Evolutionary conservation across 768 basidiomycete genomes (phyloP).

Genomic region (Rhizopogon rudus): DNA sequence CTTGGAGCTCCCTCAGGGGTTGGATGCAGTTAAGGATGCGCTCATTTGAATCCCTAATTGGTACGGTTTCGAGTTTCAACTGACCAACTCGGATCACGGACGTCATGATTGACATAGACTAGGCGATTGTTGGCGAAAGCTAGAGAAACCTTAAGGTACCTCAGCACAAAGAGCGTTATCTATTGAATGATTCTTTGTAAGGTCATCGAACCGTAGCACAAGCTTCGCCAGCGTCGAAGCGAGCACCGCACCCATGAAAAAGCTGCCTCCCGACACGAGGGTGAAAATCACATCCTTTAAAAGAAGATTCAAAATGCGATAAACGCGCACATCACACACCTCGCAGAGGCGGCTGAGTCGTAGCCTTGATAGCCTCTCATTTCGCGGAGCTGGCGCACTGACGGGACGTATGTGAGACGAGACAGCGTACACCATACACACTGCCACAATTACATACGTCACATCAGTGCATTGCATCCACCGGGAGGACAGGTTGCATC

Average conservation of each 20-base stretch:
- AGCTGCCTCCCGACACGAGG: slow-evolving; percentile 90
- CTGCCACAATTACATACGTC: no score
- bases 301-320: neutral
- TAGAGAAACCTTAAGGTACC: slow-evolving; percentile 30
- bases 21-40: slow-evolving; percentile 95
- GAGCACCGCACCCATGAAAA: slow-evolving; percentile 93
- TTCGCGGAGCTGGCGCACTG: slow-evolving; percentile 45
- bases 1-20: slow-evolving; percentile 77
- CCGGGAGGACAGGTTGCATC: no score
- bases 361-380: slow-evolving; percentile 79
- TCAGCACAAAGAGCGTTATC: slow-evolving; percentile 83
- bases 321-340: slow-evolving; percentile 35
- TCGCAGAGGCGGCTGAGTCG: slow-evolving; percentile 85
- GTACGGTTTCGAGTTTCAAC: slow-evolving; percentile 87
- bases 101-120: slow-evolving; percentile 98
- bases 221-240: slow-evolving; percentile 88
- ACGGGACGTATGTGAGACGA: no score
- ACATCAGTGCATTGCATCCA: no score
- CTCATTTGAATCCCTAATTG: slow-evolving; percentile 98
- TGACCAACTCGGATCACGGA: slow-evolving; percentile 96
- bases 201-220: slow-evolving; percentile 64
- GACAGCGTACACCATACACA: no score
- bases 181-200: slow-evolving; percentile 45
- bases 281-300: slow-evolving; percentile 34
- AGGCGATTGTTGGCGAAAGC: neutral